phyloP scores from a whole-genome alignment of 1,139 yeast species.

The Chernovozyma aurita region DNA sequence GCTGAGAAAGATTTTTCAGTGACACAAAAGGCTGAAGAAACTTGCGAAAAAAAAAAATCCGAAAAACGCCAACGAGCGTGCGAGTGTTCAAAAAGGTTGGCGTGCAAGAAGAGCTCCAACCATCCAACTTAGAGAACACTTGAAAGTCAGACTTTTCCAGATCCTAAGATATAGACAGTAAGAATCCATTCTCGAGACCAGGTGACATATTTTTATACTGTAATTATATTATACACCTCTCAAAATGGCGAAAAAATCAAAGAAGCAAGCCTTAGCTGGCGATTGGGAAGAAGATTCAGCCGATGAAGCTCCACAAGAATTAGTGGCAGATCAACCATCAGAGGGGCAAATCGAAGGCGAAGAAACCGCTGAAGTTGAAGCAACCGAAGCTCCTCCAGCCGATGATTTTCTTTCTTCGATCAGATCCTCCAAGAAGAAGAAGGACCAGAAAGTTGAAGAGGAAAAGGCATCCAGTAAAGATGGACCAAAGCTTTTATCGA shows the following conservation, averaged over 20 bases:
- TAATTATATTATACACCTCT: not conserved
- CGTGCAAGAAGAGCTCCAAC: no score
- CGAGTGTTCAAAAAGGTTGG: no score
- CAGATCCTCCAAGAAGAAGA: constrained; percentile 74
- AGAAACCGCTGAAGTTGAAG: constrained; percentile 26
- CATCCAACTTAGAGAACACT: no score
- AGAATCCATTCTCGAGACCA: no score
- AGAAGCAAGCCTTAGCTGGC: constrained; percentile 47
- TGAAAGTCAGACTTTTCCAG: no score
- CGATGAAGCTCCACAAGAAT: constrained; percentile 59
- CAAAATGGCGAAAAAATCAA: constrained; percentile 48
- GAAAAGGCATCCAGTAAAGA: constrained; percentile 42
- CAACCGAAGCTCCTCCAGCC: constrained; percentile 30
- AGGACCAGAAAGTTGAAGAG: constrained; percentile 53
- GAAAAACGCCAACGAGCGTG: no score
- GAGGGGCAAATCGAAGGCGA: constrained; percentile 2
- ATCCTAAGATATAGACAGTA: no score
- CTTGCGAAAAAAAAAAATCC: no score
- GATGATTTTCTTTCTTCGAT: constrained; percentile 81
- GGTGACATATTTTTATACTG: no score
- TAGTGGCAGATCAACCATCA: constrained; percentile 42
- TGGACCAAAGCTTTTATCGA: constrained; percentile 77
- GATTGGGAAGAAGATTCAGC: constrained; percentile 54
- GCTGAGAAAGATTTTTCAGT: no score
- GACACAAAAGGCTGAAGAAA: no score